phyloP scores from a whole-genome alignment of 1,284 basidiomycete genomes.

The Albatrellus sp. region DNA sequence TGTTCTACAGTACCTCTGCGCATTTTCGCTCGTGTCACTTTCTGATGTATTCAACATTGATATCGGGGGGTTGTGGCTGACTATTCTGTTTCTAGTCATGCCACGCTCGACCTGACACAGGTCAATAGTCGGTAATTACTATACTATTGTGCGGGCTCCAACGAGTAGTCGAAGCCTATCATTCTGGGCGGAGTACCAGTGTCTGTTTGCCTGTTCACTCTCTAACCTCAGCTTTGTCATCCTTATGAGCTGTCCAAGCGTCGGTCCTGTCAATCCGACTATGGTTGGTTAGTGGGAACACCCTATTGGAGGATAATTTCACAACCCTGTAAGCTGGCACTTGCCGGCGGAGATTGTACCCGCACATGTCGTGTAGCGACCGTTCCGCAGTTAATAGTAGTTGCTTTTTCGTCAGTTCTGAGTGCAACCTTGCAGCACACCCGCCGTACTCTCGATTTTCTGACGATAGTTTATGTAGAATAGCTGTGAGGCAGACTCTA shows the following conservation, averaged over 20 bases:
- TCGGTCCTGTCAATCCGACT: constrained; percentile 42
- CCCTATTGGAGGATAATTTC: too few species aligned
- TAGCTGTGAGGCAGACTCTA: neutral
- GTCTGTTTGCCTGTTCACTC: constrained; percentile 16
- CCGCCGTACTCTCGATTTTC: constrained; percentile 24
- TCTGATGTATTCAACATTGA: neutral
- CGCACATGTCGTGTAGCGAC: too few species aligned
- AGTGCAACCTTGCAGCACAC: too few species aligned
- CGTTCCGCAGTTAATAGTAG: too few species aligned
- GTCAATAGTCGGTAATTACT: constrained; percentile 58
- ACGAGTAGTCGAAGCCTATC: constrained; percentile 46
- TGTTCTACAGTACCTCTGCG: constrained; percentile 29
- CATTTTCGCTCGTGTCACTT: constrained; percentile 29
- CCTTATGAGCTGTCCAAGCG: constrained; percentile 22
- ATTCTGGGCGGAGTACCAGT: constrained; percentile 58
- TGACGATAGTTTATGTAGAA: constrained; percentile 15
- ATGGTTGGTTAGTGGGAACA: constrained; percentile 38
- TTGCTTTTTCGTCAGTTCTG: too few species aligned
- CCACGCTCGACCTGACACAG: constrained; percentile 35
- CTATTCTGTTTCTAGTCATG: constrained; percentile 27
- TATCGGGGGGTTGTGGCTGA: neutral
- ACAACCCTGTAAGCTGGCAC: too few species aligned
- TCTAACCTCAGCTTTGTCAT: neutral
- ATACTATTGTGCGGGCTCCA: constrained; percentile 49
- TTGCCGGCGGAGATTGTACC: too few species aligned